phyloP scores from a whole-genome alignment of 495 filamentous ascomycete species.

The Penicillium dipodomyicola region DNA sequence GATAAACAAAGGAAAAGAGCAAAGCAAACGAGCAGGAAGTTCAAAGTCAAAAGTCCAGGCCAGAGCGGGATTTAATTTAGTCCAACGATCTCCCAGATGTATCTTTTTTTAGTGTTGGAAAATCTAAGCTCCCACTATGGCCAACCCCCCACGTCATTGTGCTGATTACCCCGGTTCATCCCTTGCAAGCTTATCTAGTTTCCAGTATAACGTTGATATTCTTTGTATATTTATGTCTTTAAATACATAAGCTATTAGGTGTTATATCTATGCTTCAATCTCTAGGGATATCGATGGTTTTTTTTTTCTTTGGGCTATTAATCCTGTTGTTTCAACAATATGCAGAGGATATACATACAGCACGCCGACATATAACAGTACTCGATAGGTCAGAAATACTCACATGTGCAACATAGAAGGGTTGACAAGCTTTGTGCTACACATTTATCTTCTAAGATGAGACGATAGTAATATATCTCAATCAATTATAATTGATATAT shows the following conservation, averaged over 20 bases:
- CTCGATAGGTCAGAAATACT: neutral
- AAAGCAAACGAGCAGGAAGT: neutral
- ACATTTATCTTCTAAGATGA: neutral
- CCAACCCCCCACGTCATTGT: constrained; percentile 2
- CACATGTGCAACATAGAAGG: neutral
- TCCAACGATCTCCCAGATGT: neutral
- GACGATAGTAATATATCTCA: no score
- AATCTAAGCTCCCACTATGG: constrained; percentile 1
- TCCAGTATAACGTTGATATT: neutral
- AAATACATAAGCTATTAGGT: neutral
- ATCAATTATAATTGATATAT: neutral
- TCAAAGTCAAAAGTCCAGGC: neutral
- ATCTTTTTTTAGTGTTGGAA: neutral
- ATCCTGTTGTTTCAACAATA: neutral
- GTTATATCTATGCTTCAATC: neutral
- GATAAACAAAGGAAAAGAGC: neutral
- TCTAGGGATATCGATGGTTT: neutral
- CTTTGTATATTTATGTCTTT: neutral
- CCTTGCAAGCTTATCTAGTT: neutral
- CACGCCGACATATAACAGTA: neutral
- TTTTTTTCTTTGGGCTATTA: no score
- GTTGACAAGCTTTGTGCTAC: neutral
- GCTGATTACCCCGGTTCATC: neutral
- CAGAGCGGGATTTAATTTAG: constrained; percentile 9
- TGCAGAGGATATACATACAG: neutral